phyloP scores from a whole-genome alignment of 1,139 yeast genomes.

The Kurtzmaniella quercitrusa region DNA sequence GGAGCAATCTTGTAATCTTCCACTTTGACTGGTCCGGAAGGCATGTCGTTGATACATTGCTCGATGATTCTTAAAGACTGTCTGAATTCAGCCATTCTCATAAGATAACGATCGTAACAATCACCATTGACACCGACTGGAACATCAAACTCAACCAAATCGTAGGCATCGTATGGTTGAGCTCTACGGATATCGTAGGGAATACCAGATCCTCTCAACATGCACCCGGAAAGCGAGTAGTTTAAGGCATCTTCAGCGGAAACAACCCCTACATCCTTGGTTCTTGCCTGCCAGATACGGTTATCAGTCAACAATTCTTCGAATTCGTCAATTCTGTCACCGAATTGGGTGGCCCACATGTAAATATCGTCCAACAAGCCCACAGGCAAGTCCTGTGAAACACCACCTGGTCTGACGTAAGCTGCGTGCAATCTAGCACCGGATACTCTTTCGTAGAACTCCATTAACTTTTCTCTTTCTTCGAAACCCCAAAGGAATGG shows the following conservation, averaged over 20 bases:
- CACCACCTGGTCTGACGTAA: conserved; percentile 91
- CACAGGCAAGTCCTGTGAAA: conserved; percentile 80
- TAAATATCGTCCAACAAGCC: conserved; percentile 86
- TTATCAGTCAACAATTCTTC: conserved; percentile 88
- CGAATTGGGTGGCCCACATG: conserved; percentile 96
- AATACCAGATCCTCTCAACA: conserved; percentile 88
- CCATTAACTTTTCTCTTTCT: conserved; percentile 92
- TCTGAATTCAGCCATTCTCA: conserved; percentile 90
- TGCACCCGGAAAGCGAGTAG: conserved; percentile 78
- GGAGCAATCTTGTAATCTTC: conserved; percentile 85
- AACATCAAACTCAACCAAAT: conserved; percentile 77
- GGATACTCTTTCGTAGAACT: conserved; percentile 84
- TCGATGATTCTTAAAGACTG: conserved; percentile 85
- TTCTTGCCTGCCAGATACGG: conserved; percentile 91
- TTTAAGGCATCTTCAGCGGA: conserved; percentile 85
- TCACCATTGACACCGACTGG: conserved; percentile 88
- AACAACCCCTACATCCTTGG: conserved; percentile 73
- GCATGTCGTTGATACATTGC: conserved; percentile 89
- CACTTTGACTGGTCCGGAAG: conserved; percentile 88
- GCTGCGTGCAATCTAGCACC: conserved; percentile 91
- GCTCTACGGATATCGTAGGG: conserved; percentile 85
- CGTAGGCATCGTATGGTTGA: conserved; percentile 90
- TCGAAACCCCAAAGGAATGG: conserved; percentile 95
- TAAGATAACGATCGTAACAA: conserved; percentile 84
- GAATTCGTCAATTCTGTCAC: conserved; percentile 87